phyloP scores from a whole-genome alignment of 345 rosid genomes.

The Ceriops zippeliana region DNA sequence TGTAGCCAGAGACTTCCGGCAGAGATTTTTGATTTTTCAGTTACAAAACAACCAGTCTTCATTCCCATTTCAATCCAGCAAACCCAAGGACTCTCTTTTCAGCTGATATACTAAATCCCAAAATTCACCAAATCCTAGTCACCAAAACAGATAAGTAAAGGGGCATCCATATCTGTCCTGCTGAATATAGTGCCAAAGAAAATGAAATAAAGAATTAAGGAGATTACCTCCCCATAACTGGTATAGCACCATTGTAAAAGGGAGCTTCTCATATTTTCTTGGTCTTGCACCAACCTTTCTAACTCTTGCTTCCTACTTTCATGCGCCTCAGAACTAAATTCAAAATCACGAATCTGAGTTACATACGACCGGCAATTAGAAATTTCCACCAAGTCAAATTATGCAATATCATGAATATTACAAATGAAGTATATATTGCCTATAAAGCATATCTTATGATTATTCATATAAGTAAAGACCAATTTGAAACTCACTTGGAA shows the following conservation, averaged over 20 bases:
- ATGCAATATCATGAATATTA: neutral
- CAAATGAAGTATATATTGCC: neutral
- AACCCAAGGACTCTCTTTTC: neutral
- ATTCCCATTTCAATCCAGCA: neutral
- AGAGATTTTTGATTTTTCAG: neutral
- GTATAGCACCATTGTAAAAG: constrained; percentile 98
- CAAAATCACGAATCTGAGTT: constrained; percentile 84
- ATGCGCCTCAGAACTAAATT: constrained; percentile 82
- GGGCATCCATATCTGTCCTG: neutral
- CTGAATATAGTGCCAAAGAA: neutral
- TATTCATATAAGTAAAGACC: neutral
- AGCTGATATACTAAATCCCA: neutral
- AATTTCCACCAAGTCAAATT: neutral
- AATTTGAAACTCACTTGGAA: constrained; percentile 67
- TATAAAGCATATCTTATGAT: neutral
- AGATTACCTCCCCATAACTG: constrained; percentile 89
- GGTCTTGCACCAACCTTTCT: constrained; percentile 69
- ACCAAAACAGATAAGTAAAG: neutral
- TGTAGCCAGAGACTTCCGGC: neutral
- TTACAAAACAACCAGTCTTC: neutral
- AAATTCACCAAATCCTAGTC: neutral
- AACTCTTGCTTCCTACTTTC: constrained; percentile 81
- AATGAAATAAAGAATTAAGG: neutral
- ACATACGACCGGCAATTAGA: constrained; percentile 4
- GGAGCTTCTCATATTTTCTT: constrained; percentile 73